Evolutionary conservation across 2,329 filamentous ascomycete species (phyloP), one percentile per base, ranked within the genome.

Genomic region (Amesomyces nigricolor): DNA sequence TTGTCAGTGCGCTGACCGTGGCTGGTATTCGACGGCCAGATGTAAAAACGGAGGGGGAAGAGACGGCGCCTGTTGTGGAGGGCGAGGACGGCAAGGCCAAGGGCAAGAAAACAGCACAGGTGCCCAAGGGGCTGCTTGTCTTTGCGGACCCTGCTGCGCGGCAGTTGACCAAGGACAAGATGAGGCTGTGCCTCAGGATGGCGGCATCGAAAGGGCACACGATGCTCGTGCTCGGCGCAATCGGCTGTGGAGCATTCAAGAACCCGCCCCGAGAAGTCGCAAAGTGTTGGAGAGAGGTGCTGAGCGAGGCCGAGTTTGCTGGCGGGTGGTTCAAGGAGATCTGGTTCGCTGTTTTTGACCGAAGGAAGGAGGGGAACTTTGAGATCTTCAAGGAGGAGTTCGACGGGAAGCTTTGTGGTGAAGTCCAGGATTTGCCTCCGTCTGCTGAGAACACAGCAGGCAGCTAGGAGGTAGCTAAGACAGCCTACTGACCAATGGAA

Each of bases 211-310:
- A 79, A 29, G 74, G 74, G 1, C 83, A 87, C 63, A 72, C 76
- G 19, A 73, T 77, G 61, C 68, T 89, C 8, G 80, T 89, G 5
- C 73, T 90, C 1, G 86, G 86, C 0, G 85, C 86, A 0, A 65
- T 89, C 48, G 86, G 86, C 0, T 89, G 86, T 62, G 86, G 86
- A 3, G 83, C 79, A 0, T 88, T 87, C 66, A 63, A 62, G 0
- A 87, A 88, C 65, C 86, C 86, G 8, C 74, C 75, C 0, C 68
- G 72, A 32, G 81, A 83, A 58, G 80, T 89, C n/a, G 84, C 81
- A 2, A 57, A 70, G 35, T 84, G 83, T 61, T 89, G 85, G 76
- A 66, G 72, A 29, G 78, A 83, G 63, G 82, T 87, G 35, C 70
- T 88, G 53, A 55, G 65, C 30, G 83, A 88, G 64, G 38, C 58